phyloP scores from a whole-genome alignment of 108 stramenopile genomes.

The Hondaea fermentalgiana region DNA sequence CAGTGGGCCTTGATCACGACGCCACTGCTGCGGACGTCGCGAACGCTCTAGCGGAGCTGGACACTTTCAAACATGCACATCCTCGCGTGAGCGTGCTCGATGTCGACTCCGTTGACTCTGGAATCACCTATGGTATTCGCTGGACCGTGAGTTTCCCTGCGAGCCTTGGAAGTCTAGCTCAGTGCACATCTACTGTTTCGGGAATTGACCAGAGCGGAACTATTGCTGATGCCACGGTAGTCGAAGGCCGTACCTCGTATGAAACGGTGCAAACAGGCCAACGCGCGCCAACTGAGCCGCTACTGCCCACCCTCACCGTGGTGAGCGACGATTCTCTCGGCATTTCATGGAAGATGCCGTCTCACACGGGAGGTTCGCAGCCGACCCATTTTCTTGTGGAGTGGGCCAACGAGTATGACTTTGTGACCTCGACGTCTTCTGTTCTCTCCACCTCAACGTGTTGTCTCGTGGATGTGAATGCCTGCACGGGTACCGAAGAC shows the following conservation, averaged over 20 bases:
- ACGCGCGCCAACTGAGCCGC: not conserved
- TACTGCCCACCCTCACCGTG: not conserved
- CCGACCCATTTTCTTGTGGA: constrained; percentile 1
- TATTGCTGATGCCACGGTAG: not conserved
- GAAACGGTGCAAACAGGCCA: not conserved
- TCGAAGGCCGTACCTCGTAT: not conserved
- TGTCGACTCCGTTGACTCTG: not conserved
- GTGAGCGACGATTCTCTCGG: not conserved
- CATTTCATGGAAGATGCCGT: not conserved
- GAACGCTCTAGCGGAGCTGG: constrained; percentile 42
- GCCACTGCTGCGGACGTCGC: constrained; percentile 39
- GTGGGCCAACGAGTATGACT: not conserved
- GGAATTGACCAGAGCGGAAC: not conserved
- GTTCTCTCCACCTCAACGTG: not conserved
- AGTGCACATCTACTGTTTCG: not conserved
- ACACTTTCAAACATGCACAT: constrained; percentile 25
- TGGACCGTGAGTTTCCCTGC: not conserved
- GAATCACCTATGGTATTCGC: not conserved
- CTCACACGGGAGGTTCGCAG: not conserved
- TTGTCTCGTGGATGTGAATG: no score
- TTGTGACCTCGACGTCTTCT: not conserved
- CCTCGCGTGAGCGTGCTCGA: not conserved
- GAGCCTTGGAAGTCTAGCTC: not conserved
- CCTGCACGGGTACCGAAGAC: not conserved
- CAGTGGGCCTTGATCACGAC: constrained; percentile 38